Evolutionary conservation across 768 basidiomycete species (phyloP).

Genomic region (Crucibulum laeve): DNA sequence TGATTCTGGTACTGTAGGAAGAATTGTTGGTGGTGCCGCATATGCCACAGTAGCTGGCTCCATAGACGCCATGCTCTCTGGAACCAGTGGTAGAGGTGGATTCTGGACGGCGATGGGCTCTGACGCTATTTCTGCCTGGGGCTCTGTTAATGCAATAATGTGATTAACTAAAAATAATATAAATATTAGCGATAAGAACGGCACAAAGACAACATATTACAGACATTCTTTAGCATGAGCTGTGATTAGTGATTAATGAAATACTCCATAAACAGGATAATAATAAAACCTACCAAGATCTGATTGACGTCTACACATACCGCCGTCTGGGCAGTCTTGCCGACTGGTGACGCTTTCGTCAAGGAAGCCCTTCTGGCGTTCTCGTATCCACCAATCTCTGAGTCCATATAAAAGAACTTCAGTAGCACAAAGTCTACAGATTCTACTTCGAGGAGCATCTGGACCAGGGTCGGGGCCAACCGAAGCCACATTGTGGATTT

Average conservation of each 20-base stretch:
- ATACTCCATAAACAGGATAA: neutral
- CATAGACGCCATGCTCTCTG: neutral
- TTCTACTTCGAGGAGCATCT: slow-evolving; percentile 51
- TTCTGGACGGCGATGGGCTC: neutral
- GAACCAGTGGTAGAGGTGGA: neutral
- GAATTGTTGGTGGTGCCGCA: too few species aligned
- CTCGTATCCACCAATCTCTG: slow-evolving; percentile 79
- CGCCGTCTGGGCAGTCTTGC: slow-evolving; percentile 67
- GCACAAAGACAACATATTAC: slow-evolving; percentile 16
- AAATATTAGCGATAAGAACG: neutral
- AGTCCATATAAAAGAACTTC: slow-evolving; percentile 75
- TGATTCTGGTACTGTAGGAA: too few species aligned
- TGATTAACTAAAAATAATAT: slow-evolving; percentile 33
- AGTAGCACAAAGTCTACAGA: slow-evolving; percentile 70
- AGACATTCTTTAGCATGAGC: slow-evolving; percentile 77
- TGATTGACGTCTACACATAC: slow-evolving; percentile 53
- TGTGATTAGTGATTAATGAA: slow-evolving; percentile 16
- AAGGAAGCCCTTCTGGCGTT: slow-evolving; percentile 65
- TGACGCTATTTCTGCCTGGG: slow-evolving; percentile 4
- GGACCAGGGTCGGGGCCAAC: slow-evolving; percentile 54
- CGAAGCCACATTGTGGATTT: slow-evolving; percentile 51
- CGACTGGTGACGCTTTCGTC: slow-evolving; percentile 52
- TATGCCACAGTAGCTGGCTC: too few species aligned
- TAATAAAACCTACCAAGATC: slow-evolving; percentile 50
- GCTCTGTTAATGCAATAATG: slow-evolving; percentile 21